These are phyloP conservation scores for Actinomortierella wolfii DNA, from an alignment of 371 early-diverging fungal species.

Conservation along the genomic window DNA sequence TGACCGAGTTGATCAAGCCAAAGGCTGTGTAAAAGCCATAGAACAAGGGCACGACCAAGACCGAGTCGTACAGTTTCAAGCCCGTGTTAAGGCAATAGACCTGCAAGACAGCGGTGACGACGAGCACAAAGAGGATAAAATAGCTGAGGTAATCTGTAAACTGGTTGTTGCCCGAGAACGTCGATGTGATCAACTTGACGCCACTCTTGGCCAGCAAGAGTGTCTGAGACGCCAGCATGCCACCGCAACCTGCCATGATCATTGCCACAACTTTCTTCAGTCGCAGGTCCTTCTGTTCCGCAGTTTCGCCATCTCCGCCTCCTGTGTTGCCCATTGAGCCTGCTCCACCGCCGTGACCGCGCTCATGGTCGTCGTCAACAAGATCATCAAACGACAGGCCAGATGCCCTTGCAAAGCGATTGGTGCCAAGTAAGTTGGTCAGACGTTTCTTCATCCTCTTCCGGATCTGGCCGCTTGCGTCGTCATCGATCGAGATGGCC, in stretches of 20 bases:
- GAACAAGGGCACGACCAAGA: conserved; percentile 74
- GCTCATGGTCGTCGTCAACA: conserved; percentile 17
- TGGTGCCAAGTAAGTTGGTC: conserved; percentile 30
- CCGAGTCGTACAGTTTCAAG: conserved; percentile 65
- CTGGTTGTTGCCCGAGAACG: conserved; percentile 59
- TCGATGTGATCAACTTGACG: conserved; percentile 63
- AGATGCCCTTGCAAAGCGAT: conserved; percentile 30
- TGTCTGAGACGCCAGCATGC: conserved; percentile 68
- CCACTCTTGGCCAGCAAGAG: conserved; percentile 70
- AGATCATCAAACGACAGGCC: conserved; percentile 16
- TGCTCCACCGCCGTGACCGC: conserved; percentile 42
- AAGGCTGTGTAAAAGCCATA: conserved; percentile 71
- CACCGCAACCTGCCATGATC: conserved; percentile 67
- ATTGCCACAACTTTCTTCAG: conserved; percentile 63
- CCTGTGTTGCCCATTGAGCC: conserved; percentile 49
- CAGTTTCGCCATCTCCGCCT: conserved; percentile 14
- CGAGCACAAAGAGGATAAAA: conserved; percentile 59
- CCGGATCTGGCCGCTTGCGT: conserved; percentile 30
- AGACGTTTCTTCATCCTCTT: conserved; percentile 34
- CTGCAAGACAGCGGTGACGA: conserved; percentile 67
- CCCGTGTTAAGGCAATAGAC: conserved; percentile 73
- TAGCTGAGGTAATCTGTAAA: conserved; percentile 65
- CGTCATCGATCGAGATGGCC: conserved; percentile 49
- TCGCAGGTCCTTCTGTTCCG: conserved; percentile 11
- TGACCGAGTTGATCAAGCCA: conserved; percentile 67